A percentile compares a stretch with the other conserved stretches of the same genome.
Evolutionary conservation across 2,329 filamentous ascomycete genomes (phyloP).

Genomic region (Penicillium sp.): DNA sequence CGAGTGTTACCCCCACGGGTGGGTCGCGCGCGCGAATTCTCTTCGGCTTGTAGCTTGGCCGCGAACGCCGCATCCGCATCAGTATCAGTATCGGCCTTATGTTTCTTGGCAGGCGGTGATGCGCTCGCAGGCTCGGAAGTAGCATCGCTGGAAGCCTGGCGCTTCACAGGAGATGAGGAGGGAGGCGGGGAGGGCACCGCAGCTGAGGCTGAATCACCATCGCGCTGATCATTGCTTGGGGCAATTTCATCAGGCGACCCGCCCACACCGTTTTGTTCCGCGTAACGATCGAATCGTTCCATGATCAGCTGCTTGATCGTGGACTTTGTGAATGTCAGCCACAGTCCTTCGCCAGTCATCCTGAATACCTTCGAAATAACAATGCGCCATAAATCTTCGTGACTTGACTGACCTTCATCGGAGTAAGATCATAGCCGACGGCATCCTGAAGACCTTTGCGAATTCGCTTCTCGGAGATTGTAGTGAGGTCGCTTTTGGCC

Average conservation of each 20-base stretch:
- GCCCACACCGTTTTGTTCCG: constrained; percentile 45
- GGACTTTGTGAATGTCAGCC: constrained; percentile 47
- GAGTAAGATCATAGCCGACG: constrained; percentile 61
- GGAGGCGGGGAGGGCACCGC: constrained; percentile 34
- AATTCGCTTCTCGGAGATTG: constrained; percentile 65
- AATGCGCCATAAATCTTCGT: neutral
- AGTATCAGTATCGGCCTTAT: constrained; percentile 59
- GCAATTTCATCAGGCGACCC: constrained; percentile 32
- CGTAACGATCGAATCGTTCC: constrained; percentile 69
- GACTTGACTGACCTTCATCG: constrained; percentile 56
- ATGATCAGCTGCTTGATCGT: constrained; percentile 72
- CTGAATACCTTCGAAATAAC: neutral
- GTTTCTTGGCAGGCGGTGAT: constrained; percentile 58
- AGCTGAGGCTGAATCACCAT: constrained; percentile 25
- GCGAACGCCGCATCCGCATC: constrained; percentile 87
- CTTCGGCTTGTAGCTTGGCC: constrained; percentile 85
- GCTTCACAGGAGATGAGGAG: constrained; percentile 43
- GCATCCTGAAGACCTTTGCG: constrained; percentile 62
- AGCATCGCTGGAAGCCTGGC: constrained; percentile 44
- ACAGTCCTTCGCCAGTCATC: neutral
- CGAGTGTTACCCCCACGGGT: constrained; percentile 71
- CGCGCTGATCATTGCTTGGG: constrained; percentile 38
- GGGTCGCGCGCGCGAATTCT: constrained; percentile 73
- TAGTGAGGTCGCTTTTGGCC: constrained; percentile 60
- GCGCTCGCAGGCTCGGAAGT: constrained; percentile 40